Evolutionary conservation across 2,329 filamentous ascomycete genomes (phyloP), one percentile per base, ranked within the genome.

Genomic region (Colletotrichum neosansevieriae): DNA sequence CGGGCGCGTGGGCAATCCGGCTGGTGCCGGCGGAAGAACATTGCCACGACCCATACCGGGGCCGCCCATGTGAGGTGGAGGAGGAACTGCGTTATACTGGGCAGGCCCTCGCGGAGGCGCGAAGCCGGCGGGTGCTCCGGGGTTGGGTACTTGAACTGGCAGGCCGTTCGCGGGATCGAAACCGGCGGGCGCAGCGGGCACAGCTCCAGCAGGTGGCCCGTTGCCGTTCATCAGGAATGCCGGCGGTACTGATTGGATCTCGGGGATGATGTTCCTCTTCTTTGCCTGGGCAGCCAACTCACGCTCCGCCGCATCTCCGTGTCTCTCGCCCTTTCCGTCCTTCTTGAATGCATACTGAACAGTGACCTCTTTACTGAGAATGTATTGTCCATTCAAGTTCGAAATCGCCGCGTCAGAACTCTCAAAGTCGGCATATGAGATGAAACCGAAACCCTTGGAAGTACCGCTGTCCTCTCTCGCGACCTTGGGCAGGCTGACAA

Each of bases 301-400:
- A 76, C 96, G 87, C 82, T 99, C 96, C 34, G 96, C 96, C 74
- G 94, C 88, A 78, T 99, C 96, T 74, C 96, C 96, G 77, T 99
- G 96, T 67, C 96, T 87, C 82, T 98, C 95, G 74, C 95, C 95
- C 82, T 97, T 97, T 73, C 96, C 96, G 76, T 99, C 96, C 82
- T 98, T 98, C 86, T 99, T 99, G 87, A 97, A 98, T 44, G 96
- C 96, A 79, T 98, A 99, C 80, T 98, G 95, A 50, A 99, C 96
- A 3, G 92, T 93, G 74, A 98, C 92, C 79, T 97, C 93, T 83
- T 97, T 97, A 85, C 96, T 97, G 85, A 97, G 94, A 69, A 99
- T 89, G 80, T 96, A 98, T 82, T 98, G 94, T 58, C 94, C 94
- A 78, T 97, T 92, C 92, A 99, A 94, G 78, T 95, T 96, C 72